These are phyloP conservation scores for Pleurotus eryngii DNA, from an alignment of 768 basidiomycete species.

Conservation along the genomic window DNA sequence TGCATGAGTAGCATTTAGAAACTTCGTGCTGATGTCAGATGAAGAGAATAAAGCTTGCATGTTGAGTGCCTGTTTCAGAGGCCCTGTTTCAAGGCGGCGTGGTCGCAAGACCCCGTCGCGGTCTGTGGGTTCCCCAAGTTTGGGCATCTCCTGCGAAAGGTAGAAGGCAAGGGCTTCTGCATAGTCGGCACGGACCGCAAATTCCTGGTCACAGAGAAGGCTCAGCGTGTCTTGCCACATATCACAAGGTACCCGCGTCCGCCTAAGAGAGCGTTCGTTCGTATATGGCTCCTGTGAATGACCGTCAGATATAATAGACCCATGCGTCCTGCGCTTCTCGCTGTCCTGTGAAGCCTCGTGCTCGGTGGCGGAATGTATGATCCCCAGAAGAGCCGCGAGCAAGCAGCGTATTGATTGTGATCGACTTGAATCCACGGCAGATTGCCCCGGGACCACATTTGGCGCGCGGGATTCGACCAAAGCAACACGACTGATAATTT, in stretches of 20 bases:
- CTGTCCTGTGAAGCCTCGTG: slow-evolving; percentile 27
- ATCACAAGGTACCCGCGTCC: slow-evolving; percentile 73
- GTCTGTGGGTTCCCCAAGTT: slow-evolving; percentile 48
- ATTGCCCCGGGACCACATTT: slow-evolving; percentile 35
- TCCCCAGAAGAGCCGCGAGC: slow-evolving; percentile 64
- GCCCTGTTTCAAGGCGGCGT: slow-evolving; percentile 46
- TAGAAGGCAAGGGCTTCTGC: slow-evolving; percentile 72
- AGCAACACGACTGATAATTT: slow-evolving; percentile 72
- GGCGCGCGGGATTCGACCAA: slow-evolving; percentile 63
- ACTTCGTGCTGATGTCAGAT: slow-evolving; percentile 63
- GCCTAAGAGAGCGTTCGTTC: slow-evolving; percentile 42
- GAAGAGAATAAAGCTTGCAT: slow-evolving; percentile 46
- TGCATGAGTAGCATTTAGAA: slow-evolving; percentile 78
- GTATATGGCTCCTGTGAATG: slow-evolving; percentile 23
- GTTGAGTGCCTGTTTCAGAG: slow-evolving; percentile 42
- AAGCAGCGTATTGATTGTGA: slow-evolving; percentile 69
- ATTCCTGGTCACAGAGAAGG: slow-evolving; percentile 76
- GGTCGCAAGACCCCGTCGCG: slow-evolving; percentile 44
- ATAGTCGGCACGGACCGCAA: slow-evolving; percentile 77
- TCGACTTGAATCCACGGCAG: slow-evolving; percentile 34
- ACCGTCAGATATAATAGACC: slow-evolving; percentile 16
- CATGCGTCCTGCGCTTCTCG: slow-evolving; percentile 8
- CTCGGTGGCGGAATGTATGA: slow-evolving; percentile 62
- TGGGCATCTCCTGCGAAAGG: slow-evolving; percentile 71
- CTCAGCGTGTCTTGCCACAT: slow-evolving; percentile 90